Base-by-base conservation (phyloP, 139 green algal species). In the Mesostigma viride region DNA sequence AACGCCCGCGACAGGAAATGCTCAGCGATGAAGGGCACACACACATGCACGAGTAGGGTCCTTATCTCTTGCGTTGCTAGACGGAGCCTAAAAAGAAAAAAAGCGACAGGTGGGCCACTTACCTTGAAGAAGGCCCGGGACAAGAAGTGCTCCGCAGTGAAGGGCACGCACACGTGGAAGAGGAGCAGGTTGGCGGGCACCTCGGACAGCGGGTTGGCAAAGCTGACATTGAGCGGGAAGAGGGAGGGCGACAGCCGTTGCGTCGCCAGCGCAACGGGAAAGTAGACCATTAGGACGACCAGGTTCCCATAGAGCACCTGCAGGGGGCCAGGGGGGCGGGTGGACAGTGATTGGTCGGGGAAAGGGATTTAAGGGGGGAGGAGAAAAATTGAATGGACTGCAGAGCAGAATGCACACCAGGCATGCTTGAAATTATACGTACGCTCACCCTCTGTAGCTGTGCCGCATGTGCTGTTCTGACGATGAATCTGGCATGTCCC, bases 281-380 rank as follows among this genome's bases (percentile, higher is more conserved):
- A 1, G 53, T 69, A 80, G 20, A 80, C 35, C 20, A 79, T 51
- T 35, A 80, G 26, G 58, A 80, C 71, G 1, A 73, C 47, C 0
- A 80, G 61, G 31, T 35, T 76, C 3, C 71, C 72, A 26, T 80
- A 80, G 34, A 80, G 57, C 3, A 81, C 26, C 26, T n/a, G n/a
- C n/a, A n/a, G n/a, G n/a, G n/a, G n/a, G n/a, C n/a, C n/a, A n/a
- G n/a, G n/a, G n/a, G n/a, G n/a, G n/a, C n/a, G n/a, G n/a, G n/a
- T n/a, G n/a, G n/a, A n/a, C n/a, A n/a, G n/a, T n/a, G n/a, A n/a
- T n/a, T n/a, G n/a, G n/a, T n/a, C n/a, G n/a, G n/a, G n/a, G n/a
- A n/a, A n/a, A n/a, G n/a, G n/a, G n/a, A n/a, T n/a, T n/a, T n/a
- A n/a, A n/a, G n/a, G n/a, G n/a, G n/a, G n/a, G n/a, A n/a, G n/a